Evolutionary conservation across 352 stramenopile species (phyloP), one percentile per base, ranked within the genome.

Genomic region (Phytophthora idaei): DNA sequence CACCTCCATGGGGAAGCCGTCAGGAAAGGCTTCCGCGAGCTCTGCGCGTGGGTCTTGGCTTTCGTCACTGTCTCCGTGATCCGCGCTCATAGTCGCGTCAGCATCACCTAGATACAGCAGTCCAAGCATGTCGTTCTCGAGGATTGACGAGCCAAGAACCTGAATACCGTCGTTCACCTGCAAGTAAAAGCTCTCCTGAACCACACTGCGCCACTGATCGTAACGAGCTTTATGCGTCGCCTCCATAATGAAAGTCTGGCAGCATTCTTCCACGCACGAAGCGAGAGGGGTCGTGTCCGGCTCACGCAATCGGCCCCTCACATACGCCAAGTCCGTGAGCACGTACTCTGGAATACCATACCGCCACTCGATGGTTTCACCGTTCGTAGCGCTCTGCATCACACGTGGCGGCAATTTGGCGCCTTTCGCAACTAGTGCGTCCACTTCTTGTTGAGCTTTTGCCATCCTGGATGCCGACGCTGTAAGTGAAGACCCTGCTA

Each of bases 221-320:
- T 90, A 89, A 15, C 59, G 53, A 5, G 71, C 66, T 63, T 90
- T 90, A 69, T 94, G 85, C 1, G 81, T 91, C 5, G 82, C 83
- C 48, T 95, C 87, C 81, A 95, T 88, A 46, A 89, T 71, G 64
- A 95, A 92, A 29, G 81, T 90, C 61, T 92, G 87, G 36, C 81
- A 89, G 53, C 81, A 87, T 51, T 80, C 77, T 71, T 94, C 87
- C 15, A 90, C 69, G 53, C 90, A 90, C 45, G 81, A 90, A 36
- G 87, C 83, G 7, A 93, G 64, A 34, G 83, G 80, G 31, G 81
- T 89, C 11, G 64, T 45, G 3, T 92, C 81, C 14, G 80, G 66
- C 37, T 90, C 78, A 42, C 85, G 83, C 15, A 63, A 64, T 45
- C 83, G 83, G 58, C 84, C 78, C 48, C 77, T 81, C 14, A 90